Conservation (phyloP, 177 flowering plant species). For the Telopea speciosissima region DNA sequence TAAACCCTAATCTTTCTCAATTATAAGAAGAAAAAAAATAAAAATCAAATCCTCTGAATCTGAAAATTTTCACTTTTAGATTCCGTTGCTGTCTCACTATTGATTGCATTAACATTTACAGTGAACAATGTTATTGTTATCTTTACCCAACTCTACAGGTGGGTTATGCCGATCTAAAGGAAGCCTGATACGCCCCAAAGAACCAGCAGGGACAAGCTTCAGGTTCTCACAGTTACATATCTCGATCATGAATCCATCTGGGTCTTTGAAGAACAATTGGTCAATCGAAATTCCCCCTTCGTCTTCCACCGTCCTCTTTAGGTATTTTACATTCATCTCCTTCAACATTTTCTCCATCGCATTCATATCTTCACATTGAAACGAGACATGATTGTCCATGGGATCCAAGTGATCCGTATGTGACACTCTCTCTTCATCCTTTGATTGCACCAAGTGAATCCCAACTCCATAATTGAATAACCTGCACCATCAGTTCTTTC, state of each 20-base stretch:
- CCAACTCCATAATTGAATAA: slow-evolving; percentile 68
- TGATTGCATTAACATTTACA: not conserved
- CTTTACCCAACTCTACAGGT: slow-evolving; percentile 20
- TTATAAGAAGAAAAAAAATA: too few relatives aligned
- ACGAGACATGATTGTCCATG: slow-evolving; percentile 65
- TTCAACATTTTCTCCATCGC: slow-evolving; percentile 42
- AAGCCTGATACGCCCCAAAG: slow-evolving; percentile 29
- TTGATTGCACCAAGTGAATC: slow-evolving; percentile 48
- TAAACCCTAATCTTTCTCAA: too few relatives aligned
- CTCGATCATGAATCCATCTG: slow-evolving; percentile 66
- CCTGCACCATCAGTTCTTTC: slow-evolving; percentile 13
- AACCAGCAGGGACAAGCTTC: slow-evolving; percentile 41
- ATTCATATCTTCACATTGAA: slow-evolving; percentile 65
- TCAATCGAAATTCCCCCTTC: slow-evolving; percentile 30
- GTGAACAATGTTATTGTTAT: not conserved
- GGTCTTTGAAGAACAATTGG: slow-evolving; percentile 59
- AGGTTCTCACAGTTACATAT: slow-evolving; percentile 55
- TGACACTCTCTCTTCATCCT: slow-evolving; percentile 31
- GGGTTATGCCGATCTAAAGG: slow-evolving; percentile 44
- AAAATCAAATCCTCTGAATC: too few relatives aligned
- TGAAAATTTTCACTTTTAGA: too few relatives aligned
- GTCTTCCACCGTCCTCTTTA: slow-evolving; percentile 42
- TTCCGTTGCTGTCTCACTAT: too few relatives aligned
- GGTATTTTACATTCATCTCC: slow-evolving; percentile 33
- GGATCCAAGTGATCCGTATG: slow-evolving; percentile 39